Base-by-base conservation (phyloP, 257 asterid species). In the Solanum sejunctum region DNA sequence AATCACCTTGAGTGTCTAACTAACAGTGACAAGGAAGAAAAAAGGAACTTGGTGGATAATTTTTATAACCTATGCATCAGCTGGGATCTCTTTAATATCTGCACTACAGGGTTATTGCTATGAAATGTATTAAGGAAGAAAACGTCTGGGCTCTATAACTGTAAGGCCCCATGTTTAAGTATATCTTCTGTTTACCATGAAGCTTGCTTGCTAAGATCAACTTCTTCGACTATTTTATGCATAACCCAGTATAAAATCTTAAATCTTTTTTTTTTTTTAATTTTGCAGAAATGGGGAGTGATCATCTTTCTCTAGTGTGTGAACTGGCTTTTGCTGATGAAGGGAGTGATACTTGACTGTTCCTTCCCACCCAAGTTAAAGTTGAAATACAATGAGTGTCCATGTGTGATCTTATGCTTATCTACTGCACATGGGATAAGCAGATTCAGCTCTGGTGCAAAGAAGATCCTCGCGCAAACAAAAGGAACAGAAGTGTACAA, bases 251-350 rank as follows among this genome's bases (percentile, higher is more conserved):
- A 75, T 26, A 10, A 0, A 23, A 9, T 3, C 21, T 23, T 26
- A 6, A 32, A 17, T 75, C 12, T 28, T 16, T 8, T 84, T 63
- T 26, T 26, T 80, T 3, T 32, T 32, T 32, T 2, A 32, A 5
- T 84, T 21, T 55, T 90, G 92, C 94, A 95, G 98, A 88, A 88
- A 87, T 95, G 97, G 98, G 96, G 52, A 95, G 99, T 64, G 99
- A 95, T 90, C 99, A 95, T 87, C 93, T 95, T 84, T 97, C 98
- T 78, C 91, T 95, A 85, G 99, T 89, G 72, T 92, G 99, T 49
- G 99, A 95, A 87, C 93, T 95, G 84, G 98, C 97, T 49, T 94
- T 94, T 85, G 88, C 85, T 57, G 89, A 85, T 82, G 88, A 84
- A 71, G 84, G 61, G 23, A 81, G 85, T 56, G 45, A 81, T 88